phyloP scores from a whole-genome alignment of 495 filamentous ascomycete genomes.

The Venustampulla echinocandica region DNA sequence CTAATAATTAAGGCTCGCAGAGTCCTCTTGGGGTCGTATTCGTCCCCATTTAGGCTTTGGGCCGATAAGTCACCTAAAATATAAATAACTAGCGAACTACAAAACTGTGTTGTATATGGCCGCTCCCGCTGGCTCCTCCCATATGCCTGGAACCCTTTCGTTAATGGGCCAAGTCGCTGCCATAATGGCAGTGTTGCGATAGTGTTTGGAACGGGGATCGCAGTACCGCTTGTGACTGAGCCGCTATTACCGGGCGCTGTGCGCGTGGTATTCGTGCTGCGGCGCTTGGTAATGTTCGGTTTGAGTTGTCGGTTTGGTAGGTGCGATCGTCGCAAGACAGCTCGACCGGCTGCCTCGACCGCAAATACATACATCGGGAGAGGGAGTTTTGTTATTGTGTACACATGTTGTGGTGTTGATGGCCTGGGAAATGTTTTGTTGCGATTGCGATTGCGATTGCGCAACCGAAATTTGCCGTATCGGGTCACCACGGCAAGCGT shows the following conservation, averaged over 20 bases:
- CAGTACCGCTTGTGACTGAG: slow-evolving; percentile 19
- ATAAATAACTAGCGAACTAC: slow-evolving; percentile 68
- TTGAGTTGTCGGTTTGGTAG: background rate
- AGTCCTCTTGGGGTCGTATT: slow-evolving; percentile 65
- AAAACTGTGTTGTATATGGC: slow-evolving; percentile 71
- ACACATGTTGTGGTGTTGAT: too few species aligned
- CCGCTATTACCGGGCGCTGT: slow-evolving; percentile 16
- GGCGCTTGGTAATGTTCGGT: slow-evolving; percentile 5
- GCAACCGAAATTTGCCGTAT: too few species aligned
- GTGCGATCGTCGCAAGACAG: too few species aligned
- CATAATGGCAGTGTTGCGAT: slow-evolving; percentile 39
- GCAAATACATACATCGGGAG: too few species aligned
- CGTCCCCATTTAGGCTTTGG: slow-evolving; percentile 51
- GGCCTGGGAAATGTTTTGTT: too few species aligned
- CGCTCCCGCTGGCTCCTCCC: slow-evolving; percentile 56
- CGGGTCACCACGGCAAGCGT: too few species aligned
- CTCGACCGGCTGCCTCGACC: too few species aligned
- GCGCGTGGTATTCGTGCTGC: slow-evolving; percentile 9
- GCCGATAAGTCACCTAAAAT: slow-evolving; percentile 72
- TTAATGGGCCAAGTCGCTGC: slow-evolving; percentile 47
- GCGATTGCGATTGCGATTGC: too few species aligned
- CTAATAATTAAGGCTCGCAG: slow-evolving; percentile 66
- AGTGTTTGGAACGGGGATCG: slow-evolving; percentile 36
- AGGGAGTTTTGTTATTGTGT: too few species aligned
- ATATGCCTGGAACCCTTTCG: slow-evolving; percentile 59